Evolutionary conservation across 2,329 filamentous ascomycete species (phyloP), one percentile per base, ranked within the genome.

Genomic region (Trichocomaceae sp.): DNA sequence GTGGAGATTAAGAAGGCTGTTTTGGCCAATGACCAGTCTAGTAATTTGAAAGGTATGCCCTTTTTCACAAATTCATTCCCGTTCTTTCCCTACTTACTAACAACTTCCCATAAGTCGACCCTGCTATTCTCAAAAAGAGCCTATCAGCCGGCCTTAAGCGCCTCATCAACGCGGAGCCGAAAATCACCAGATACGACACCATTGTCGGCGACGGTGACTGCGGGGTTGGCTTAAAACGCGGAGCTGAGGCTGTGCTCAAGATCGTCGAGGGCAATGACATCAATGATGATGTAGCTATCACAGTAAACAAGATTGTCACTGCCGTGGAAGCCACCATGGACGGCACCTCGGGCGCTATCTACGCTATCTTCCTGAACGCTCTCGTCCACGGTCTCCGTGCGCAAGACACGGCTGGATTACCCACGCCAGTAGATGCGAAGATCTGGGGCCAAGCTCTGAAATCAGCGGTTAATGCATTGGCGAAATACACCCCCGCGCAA

Each of bases 191-290:
- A 53, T 88, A 80, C 65, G 85, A 88, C 65, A 95, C 89, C 0
- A 83, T 93, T 12, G 89, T 95, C 22, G 90, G 90, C 42, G 90
- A 96, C 66, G 90, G 90, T 47, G 90, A 96, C 71, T 96, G 90
- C 65, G 90, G 90, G 9, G 88, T 90, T 56, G 89, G 89, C 5
- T 76, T 96, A 58, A 90, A 89, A 75, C 84, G 90, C 58, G 90
- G 90, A 48, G 90, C 90, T n/a, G 86, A 95, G 78, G 75, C 75
- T 33, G 70, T 81, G 23, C 69, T 79, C 20, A 68, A 69, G 46
- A 65, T 75, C 55, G 63, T 82, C 8, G 62, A 72, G 35, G 63
- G 66, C 53, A 68, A 71, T 10, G 68, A 75, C 39, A 64, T 80
- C 1, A 54, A 12, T 13, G 75, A 79, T 49, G 85, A 88, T 64